Evolutionary conservation across 73 alveolate species (phyloP), one percentile per base, ranked within the genome.

Genomic region (Tetrahymena borealis): DNA sequence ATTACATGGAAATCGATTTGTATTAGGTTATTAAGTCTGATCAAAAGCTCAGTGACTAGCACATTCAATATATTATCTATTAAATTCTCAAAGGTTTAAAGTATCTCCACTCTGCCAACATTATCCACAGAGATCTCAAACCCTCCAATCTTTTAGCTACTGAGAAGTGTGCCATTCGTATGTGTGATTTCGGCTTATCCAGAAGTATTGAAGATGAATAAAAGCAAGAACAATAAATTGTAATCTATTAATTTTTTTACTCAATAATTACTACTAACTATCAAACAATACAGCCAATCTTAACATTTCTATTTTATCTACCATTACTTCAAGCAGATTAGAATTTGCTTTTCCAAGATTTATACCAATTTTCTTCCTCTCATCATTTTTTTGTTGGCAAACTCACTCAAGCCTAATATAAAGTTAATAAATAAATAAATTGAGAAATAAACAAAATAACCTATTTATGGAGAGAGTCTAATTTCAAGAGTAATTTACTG

Each of bases 1-100:
- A 97, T 60, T 94, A 96, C 78, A 97, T 97, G 99, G 99, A 97
- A 94, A 97, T 98, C 31, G 99, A 97, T 92, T 91, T 97, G 96
- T 98, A 97, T 92, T 79, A 97, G 92, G 98, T 97, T 16, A 96
- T 93, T 31, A 93, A 93, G 79, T 78, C 93, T 16, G 95, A 92
- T 16, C 91, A 93, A 78, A 93, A 90, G 90, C 40, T 93, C 79
- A 93, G 93, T 41, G 95, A 93, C 40, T 38, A 93, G 39, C 95
- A 93, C 42, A 78, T 85, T 40, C 24, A 93, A 93, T 93, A 93
- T 32, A 93, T 93, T 92, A 92, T 91, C 90, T 93, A 93, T 93
- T 43, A 93, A 85, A 39, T 93, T 31, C 78, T 93, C 18, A 93
- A 93, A 90, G 95, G 91, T 38, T 85, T 93, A 40, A 93, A 93